Evolutionary conservation across 2,329 filamentous ascomycete genomes (phyloP).

Genomic region (Botrytis pseudocinerea): DNA sequence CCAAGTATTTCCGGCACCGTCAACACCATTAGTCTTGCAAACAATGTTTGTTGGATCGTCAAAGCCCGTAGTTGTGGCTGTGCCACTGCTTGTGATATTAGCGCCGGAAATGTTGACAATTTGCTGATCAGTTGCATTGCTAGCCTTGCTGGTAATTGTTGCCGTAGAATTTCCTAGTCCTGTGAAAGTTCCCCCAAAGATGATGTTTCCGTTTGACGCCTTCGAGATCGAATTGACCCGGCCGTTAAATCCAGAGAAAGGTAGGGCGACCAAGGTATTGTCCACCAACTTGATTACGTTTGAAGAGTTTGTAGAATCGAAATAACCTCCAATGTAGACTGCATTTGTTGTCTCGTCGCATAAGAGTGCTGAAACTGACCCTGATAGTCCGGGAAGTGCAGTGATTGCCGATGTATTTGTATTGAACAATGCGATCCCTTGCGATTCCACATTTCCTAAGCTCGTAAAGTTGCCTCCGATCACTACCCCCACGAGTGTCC

Average conservation of each 20-base stretch:
- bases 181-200: slow-evolving; percentile 90
- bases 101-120: slow-evolving; percentile 82
- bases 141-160: slow-evolving; percentile 42
- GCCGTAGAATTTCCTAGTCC: slow-evolving; percentile 79
- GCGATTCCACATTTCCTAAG: slow-evolving; percentile 72
- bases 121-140: slow-evolving; percentile 67
- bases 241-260: slow-evolving; percentile 93
- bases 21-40: slow-evolving; percentile 69
- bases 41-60: slow-evolving; percentile 77
- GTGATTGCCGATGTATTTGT: slow-evolving; percentile 68
- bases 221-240: slow-evolving; percentile 84
- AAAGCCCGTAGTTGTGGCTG: slow-evolving; percentile 63
- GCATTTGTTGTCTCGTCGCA: slow-evolving; percentile 76
- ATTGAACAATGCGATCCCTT: slow-evolving; percentile 79
- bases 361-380: slow-evolving; percentile 76
- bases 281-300: slow-evolving; percentile 85
- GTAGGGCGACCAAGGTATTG: slow-evolving; percentile 73
- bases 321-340: slow-evolving; percentile 91
- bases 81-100: slow-evolving; percentile 66
- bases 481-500: slow-evolving; percentile 70
- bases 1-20: slow-evolving; percentile 78
- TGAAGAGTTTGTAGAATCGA: slow-evolving; percentile 75
- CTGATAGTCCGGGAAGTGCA: slow-evolving; percentile 76
- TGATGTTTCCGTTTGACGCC: slow-evolving; percentile 76
- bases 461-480: slow-evolving; percentile 96